Evolutionary conservation across 805 yeast genomes (phyloP), one percentile per base, ranked within the genome.

Genomic region (Ogataea nakhonphanomensis): DNA sequence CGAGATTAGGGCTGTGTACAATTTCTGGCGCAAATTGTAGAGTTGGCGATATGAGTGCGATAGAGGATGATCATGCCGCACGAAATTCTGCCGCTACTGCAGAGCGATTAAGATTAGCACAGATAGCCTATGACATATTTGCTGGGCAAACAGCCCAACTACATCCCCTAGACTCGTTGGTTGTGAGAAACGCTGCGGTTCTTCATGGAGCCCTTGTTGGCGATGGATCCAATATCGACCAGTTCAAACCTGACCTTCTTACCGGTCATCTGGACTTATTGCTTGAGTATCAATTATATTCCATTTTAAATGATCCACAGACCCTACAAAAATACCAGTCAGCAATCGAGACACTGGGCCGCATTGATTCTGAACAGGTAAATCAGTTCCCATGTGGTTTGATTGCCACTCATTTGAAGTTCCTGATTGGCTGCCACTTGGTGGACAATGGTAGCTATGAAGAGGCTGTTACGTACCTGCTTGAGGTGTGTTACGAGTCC

Each of bases 1-100:
- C 42, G 29, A 33, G 33, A 17, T 21, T 32, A 36, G 32, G 36
- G 36, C 41, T 12, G 36, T 32, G 36, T 17, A 3, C 3, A 17
- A 17, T 4, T 5, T 17, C 20, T 17, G 20, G 20, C 20, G 20
- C 20, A 17, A 17, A 17, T 17, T 17, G 20, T 17, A 17, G 20
- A 17, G 20, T 17, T 17, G 3, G 20, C 20, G 20, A 17, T 17
- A 17, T 17, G 20, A 17, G 20, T 17, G 20, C 20, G 20, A 17
- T 17, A 5, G 20, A 17, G 20, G 20, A 17, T 5, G 20, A 17
- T 3, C 5, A 5, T 17, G 20, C 20, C 20, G 20, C 20, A 17
- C 20, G 5, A 5, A 5, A 5, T 17, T 5, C 20, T 4, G 20
- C 20, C 20, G 20, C 3, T 17, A 17, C 5, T 17, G 20, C 20